A percentile compares a stretch with the other conserved stretches of the same genome.
phyloP scores from a whole-genome alignment of 2,329 filamentous ascomycete genomes.

The Claviceps arundinis region DNA sequence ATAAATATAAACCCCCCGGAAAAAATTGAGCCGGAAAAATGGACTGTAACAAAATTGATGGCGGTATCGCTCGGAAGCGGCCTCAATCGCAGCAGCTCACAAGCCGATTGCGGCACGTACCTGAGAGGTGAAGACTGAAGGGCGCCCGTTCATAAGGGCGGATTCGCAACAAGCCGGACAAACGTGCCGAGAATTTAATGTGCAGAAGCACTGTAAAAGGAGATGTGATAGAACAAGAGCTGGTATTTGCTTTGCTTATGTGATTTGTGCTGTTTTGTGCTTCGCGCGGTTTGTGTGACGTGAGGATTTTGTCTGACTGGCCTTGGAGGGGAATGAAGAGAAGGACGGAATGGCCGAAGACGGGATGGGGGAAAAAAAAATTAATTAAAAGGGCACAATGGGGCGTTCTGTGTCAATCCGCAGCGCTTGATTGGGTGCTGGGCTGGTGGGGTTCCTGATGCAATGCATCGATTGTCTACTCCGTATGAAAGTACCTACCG shows the following conservation, averaged over 20 bases:
- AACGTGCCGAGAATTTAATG: conserved; percentile 8
- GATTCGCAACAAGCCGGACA: conserved; percentile 27
- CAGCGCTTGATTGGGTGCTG: no score
- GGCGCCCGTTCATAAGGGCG: conserved; percentile 77
- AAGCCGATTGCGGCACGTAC: conserved; percentile 31
- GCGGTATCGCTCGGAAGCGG: background rate
- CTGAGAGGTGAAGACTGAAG: conserved; percentile 78
- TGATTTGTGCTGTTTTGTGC: background rate
- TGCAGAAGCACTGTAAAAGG: conserved; percentile 7
- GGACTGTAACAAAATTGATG: background rate
- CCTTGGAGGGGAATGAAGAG: conserved; percentile 1
- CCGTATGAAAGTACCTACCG: no score
- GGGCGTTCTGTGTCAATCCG: no score
- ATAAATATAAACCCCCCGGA: conserved; percentile 1
- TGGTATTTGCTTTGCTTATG: background rate
- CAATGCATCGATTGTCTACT: no score
- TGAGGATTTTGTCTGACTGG: conserved; percentile 4
- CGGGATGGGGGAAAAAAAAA: background rate
- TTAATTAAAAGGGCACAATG: background rate
- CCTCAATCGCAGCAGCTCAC: background rate
- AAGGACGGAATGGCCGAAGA: background rate
- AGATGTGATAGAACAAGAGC: background rate
- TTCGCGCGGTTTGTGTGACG: background rate
- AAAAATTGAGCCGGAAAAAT: background rate
- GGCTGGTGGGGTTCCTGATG: no score